These are phyloP conservation scores for Fusarium caatingaense DNA, from an alignment of 2,329 filamentous ascomycete species.

Conservation along the genomic window DNA sequence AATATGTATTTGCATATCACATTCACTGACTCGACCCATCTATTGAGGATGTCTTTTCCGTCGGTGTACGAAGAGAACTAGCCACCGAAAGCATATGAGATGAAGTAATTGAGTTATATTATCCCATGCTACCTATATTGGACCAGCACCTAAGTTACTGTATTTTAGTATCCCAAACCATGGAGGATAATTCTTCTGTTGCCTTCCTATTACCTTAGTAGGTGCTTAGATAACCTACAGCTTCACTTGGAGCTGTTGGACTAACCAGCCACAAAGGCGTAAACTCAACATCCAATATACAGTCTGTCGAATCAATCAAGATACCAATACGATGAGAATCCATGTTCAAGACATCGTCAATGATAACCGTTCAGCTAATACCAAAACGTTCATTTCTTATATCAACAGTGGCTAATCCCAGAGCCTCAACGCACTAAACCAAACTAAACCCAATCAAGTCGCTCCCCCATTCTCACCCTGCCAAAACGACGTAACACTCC, in stretches of 20 bases:
- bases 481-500: slow-evolving; percentile 33
- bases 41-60: background rate
- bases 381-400: slow-evolving; percentile 1
- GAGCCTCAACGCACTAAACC: slow-evolving; percentile 23
- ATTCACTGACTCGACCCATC: too few species aligned
- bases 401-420: background rate
- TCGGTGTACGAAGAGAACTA: background rate
- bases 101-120: too few species aligned
- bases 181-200: too few species aligned
- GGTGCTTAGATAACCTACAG: background rate
- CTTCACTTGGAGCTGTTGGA: background rate
- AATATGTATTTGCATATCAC: too few species aligned
- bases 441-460: slow-evolving; percentile 26
- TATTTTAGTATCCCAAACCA: background rate
- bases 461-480: slow-evolving; percentile 14
- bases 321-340: background rate
- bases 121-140: background rate
- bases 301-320: background rate
- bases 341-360: background rate
- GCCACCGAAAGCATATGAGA: background rate
- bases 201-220: background rate
- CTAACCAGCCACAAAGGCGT: background rate
- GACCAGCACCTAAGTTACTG: background rate
- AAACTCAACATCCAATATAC: background rate
- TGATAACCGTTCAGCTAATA: background rate